Percentiles rank a stretch among this genome's conserved stretches.
Evolutionary conservation across 116 monocot species (phyloP).

Genomic region (Thalassia testudinum): DNA sequence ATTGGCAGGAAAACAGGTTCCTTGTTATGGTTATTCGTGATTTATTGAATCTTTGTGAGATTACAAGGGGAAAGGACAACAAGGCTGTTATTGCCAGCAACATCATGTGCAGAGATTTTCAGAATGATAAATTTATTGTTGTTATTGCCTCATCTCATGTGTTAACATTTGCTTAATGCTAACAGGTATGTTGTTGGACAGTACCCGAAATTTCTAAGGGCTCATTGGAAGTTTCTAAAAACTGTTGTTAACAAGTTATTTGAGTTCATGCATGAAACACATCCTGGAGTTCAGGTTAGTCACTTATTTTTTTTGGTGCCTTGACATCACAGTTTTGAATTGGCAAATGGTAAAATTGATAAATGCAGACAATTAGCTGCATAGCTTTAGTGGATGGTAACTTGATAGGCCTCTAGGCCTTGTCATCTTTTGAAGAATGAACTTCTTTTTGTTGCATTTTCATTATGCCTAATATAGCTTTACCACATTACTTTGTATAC

Average conservation of each 20-base stretch:
- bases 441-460: too few species aligned
- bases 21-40: constrained; percentile 98
- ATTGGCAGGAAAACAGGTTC: constrained; percentile 87
- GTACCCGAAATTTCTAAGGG: constrained; percentile 91
- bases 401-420: too few species aligned
- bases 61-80: constrained; percentile 97
- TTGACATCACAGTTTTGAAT: too few species aligned
- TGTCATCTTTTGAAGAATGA: too few species aligned
- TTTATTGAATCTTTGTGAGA: constrained; percentile 89
- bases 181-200: constrained; percentile 98
- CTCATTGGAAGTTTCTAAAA: constrained; percentile 99
- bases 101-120: constrained; percentile 47
- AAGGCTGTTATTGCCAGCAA: constrained; percentile 99
- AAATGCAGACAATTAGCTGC: too few species aligned
- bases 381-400: too few species aligned
- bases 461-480: too few species aligned
- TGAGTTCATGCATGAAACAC: constrained; percentile 99
- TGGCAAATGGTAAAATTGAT: too few species aligned
- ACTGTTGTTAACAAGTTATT: constrained; percentile 98
- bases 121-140: background rate
- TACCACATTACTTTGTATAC: too few species aligned
- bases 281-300: constrained; percentile 96
- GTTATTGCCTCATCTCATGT: too few species aligned
- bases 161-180: too few species aligned
- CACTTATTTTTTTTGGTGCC: too few species aligned